Conservation (phyloP, 192 early-diverging fungal genomes). For the Mortierella claussenii region DNA sequence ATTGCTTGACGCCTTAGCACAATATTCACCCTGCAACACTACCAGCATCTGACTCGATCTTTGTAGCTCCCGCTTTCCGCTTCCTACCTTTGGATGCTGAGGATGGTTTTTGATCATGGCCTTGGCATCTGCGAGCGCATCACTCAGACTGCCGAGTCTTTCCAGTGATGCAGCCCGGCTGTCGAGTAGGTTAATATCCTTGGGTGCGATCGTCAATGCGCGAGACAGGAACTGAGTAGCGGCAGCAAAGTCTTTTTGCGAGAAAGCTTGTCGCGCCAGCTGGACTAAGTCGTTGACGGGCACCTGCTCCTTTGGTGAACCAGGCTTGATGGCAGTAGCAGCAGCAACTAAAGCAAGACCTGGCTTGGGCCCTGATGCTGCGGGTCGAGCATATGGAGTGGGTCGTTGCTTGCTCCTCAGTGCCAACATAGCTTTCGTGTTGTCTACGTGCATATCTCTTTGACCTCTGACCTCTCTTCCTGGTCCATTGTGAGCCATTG, state of each 20-base stretch:
- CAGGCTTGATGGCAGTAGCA: no score
- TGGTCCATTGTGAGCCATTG: no score
- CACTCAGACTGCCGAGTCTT: slow-evolving; percentile 18
- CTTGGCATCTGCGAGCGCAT: slow-evolving; percentile 35
- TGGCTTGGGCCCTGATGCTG: neutral
- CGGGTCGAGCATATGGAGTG: slow-evolving; percentile 22
- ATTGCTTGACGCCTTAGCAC: no score
- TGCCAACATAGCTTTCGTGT: neutral
- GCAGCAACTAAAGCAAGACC: neutral
- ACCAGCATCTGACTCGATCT: no score
- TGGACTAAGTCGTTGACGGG: slow-evolving; percentile 48
- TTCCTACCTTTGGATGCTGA: slow-evolving; percentile 39
- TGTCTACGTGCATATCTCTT: no score
- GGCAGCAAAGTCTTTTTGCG: slow-evolving; percentile 25
- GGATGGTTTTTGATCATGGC: slow-evolving; percentile 30
- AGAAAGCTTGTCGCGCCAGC: slow-evolving; percentile 27
- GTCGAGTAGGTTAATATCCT: slow-evolving; percentile 46
- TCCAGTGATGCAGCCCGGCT: slow-evolving; percentile 39
- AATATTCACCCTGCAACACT: no score
- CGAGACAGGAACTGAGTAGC: slow-evolving; percentile 20
- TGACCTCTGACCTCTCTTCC: no score
- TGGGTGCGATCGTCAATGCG: slow-evolving; percentile 30
- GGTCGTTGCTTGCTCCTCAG: slow-evolving; percentile 9
- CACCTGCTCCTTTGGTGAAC: slow-evolving; percentile 1
- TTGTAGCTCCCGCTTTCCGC: no score